These are phyloP conservation scores for Umbelopsis sp. DNA, from an alignment of 371 early-diverging fungal genomes.

Conservation along the genomic window DNA sequence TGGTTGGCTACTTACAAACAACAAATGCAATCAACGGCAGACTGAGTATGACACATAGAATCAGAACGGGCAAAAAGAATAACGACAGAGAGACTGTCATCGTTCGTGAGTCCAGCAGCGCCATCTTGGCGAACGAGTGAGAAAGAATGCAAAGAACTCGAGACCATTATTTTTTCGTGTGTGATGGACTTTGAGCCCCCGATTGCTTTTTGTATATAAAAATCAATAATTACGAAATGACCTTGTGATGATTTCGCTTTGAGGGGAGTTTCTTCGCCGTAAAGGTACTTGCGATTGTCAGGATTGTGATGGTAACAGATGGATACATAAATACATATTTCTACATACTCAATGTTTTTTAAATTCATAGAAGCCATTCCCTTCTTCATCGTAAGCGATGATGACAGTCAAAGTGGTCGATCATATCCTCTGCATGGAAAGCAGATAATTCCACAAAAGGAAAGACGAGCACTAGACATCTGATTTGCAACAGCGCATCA, in stretches of 20 bases:
- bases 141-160: background rate
- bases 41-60: constrained; percentile 35
- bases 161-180: background rate
- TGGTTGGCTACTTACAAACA: constrained; percentile 30
- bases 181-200: background rate
- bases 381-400: too few relatives aligned
- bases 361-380: too few relatives aligned
- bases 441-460: constrained; percentile 4
- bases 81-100: constrained; percentile 46
- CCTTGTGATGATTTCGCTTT: too few relatives aligned
- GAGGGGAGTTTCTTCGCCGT: too few relatives aligned
- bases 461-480: background rate
- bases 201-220: background rate
- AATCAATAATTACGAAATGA: too few relatives aligned
- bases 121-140: constrained; percentile 9
- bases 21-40: constrained; percentile 39
- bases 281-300: too few relatives aligned
- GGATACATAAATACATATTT: too few relatives aligned
- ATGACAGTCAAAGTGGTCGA: too few relatives aligned
- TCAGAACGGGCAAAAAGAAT: constrained; percentile 43
- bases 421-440: too few relatives aligned
- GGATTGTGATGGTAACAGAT: too few relatives aligned
- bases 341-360: too few relatives aligned
- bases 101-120: constrained; percentile 32
- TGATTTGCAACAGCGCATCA: constrained; percentile 12